Percentiles rank a stretch among this genome's conserved stretches.
Conservation (phyloP, 2,329 filamentous ascomycete genomes). For the Claviceps sorghi region DNA sequence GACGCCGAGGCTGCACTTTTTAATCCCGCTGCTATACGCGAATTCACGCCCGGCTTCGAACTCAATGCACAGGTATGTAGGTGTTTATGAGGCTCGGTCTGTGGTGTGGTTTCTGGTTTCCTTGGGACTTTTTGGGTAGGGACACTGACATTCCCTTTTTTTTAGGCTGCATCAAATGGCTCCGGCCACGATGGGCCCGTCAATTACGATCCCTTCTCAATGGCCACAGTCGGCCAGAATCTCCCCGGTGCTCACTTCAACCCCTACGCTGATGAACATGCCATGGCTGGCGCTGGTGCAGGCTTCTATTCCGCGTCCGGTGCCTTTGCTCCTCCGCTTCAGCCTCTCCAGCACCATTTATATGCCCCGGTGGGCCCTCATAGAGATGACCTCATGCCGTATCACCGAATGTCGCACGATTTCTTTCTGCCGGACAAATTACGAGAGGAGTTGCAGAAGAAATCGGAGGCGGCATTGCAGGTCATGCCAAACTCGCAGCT, state of each 20-base stretch:
- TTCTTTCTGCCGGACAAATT: constrained; percentile 82
- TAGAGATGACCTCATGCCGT: constrained; percentile 64
- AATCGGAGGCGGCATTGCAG: constrained; percentile 71
- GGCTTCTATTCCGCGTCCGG: constrained; percentile 52
- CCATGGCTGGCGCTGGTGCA: constrained; percentile 39
- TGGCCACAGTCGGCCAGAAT: constrained; percentile 38
- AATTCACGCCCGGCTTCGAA: constrained; percentile 47
- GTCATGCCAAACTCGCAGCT: constrained; percentile 65
- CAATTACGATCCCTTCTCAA: constrained; percentile 49
- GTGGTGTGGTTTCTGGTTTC: too few relatives aligned
- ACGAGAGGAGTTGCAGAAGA: constrained; percentile 78
- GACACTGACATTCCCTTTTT: background rate
- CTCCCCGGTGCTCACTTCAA: constrained; percentile 44
- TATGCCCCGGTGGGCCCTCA: constrained; percentile 81
- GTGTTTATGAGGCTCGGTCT: background rate
- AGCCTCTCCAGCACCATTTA: constrained; percentile 76
- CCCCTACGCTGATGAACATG: constrained; percentile 64
- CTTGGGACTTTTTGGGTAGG: background rate
- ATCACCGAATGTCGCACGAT: constrained; percentile 77
- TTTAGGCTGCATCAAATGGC: constrained; percentile 30
- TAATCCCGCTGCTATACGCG: constrained; percentile 41
- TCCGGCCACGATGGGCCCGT: constrained; percentile 28
- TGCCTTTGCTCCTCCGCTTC: constrained; percentile 36
- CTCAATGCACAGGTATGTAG: constrained; percentile 30
- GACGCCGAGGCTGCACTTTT: constrained; percentile 32